Base-by-base conservation (phyloP, 1,284 basidiomycete genomes). In the Peniophora sp. region DNA sequence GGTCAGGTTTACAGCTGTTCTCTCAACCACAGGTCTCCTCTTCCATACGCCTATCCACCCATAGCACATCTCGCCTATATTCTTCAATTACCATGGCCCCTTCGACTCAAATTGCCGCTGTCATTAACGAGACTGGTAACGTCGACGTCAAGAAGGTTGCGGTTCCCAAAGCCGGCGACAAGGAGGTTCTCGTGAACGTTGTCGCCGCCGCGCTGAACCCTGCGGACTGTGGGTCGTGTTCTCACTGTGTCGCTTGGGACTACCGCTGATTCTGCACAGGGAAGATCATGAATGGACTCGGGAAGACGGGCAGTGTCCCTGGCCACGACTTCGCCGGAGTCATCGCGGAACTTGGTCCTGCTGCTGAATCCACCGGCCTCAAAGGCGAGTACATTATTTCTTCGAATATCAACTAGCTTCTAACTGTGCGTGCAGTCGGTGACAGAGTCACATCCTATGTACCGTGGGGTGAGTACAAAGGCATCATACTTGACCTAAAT, bases 181-280 rank as follows among this genome's bases (percentile, higher is more conserved):
- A 45, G 17, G 41, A 56, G 45, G 44, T 50, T 12, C 48, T 50
- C 27, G 43, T 50, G 22, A 52, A 52, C 45, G 51, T 54, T 39
- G 39, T 44, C 25, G 50, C 53, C 36, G 39, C 27, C n/a, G 50
- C 48, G 3, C 52, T 50, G 47, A 52, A 54, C 24, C 48, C 51
- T 17, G 48, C 53, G 10, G 54, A 53, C 36, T 55, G 52, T 53
- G 44, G 35, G 22, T 12, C 12, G 12, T 32, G 12, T 12, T 22
- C 20, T 20, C 38, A 5, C n/a, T 19, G 3, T 23, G 32, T 9
- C 19, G 17, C 22, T 23, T 14, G 11, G 41, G 14, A 17, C 14
- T 24, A 20, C 16, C 17, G n/a, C 24, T 24, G 38, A 35, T n/a
- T 12, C 48, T 36, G 6, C 38, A 11, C 24, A 54, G 50, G 50